Percentiles rank a stretch among this genome's conserved stretches.
Evolutionary conservation across 2,329 filamentous ascomycete species (phyloP).

Genomic region (Talaromyces amestolkiae): DNA sequence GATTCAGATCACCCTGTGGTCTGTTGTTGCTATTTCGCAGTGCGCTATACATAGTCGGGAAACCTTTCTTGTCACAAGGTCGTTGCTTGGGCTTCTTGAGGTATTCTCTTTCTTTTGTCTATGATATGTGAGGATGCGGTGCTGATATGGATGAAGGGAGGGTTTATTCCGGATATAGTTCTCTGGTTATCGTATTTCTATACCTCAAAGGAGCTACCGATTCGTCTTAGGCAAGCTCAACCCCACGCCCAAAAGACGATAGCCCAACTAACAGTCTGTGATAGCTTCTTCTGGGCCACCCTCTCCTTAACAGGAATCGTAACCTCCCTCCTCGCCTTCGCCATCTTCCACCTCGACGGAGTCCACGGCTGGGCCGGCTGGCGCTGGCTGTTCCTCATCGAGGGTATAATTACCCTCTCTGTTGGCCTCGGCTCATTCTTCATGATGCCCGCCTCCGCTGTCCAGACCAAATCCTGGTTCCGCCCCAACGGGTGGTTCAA

Average conservation of each 20-base stretch:
- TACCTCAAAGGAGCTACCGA: constrained; percentile 11
- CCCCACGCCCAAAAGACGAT: not conserved
- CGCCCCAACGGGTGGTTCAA: constrained; percentile 37
- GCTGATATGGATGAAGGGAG: constrained; percentile 32
- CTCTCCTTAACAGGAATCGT: constrained; percentile 3
- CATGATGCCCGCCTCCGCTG: constrained; percentile 35
- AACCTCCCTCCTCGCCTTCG: constrained; percentile 14
- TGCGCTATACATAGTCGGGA: constrained; percentile 46
- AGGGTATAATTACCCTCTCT: constrained; percentile 15
- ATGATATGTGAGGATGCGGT: not conserved
- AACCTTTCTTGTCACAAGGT: constrained; percentile 40
- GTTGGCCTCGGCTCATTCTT: constrained; percentile 32
- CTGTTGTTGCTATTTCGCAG: constrained; percentile 39
- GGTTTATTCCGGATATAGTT: constrained; percentile 16
- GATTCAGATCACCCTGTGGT: constrained; percentile 45
- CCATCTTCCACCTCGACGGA: constrained; percentile 15
- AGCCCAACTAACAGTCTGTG: not conserved
- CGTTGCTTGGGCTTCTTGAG: constrained; percentile 47
- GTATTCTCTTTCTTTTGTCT: constrained; percentile 17
- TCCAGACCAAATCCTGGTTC: constrained; percentile 18
- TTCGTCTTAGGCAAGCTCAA: constrained; percentile 2
- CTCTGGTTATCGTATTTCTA: constrained; percentile 17
- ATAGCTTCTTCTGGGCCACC: constrained; percentile 16
- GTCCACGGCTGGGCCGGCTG: not conserved
- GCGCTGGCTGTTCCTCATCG: constrained; percentile 17